Evolutionary conservation across 2,329 filamentous ascomycete genomes (phyloP).

Genomic region (Clonostachys rhizophaga): DNA sequence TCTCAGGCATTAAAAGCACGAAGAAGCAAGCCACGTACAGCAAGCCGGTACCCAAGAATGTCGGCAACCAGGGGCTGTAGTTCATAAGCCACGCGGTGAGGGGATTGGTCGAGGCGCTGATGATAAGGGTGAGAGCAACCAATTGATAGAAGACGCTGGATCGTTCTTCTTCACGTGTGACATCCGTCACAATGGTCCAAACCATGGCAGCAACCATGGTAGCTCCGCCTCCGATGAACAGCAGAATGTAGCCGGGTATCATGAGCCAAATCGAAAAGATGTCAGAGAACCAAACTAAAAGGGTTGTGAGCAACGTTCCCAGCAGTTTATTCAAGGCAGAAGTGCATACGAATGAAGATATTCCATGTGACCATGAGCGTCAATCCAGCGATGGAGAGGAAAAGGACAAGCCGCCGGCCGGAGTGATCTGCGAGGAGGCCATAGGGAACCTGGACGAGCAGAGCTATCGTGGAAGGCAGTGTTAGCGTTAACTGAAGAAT

Average conservation of each 20-base stretch:
- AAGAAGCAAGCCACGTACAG: constrained; percentile 18
- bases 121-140: constrained; percentile 18
- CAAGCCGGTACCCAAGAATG: constrained; percentile 24
- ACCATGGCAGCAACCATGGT: constrained; percentile 34
- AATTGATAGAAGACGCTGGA: constrained; percentile 36
- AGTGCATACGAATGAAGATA: constrained; percentile 21
- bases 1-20: constrained; percentile 34
- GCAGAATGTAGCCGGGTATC: constrained; percentile 22
- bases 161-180: constrained; percentile 26
- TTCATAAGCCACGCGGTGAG: constrained; percentile 32
- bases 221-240: constrained; percentile 33
- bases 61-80: constrained; percentile 30
- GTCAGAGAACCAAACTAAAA: constrained; percentile 25
- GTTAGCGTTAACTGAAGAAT: too few species aligned
- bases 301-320: constrained; percentile 6
- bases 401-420: constrained; percentile 34
- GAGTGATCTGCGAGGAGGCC: constrained; percentile 41
- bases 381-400: constrained; percentile 24
- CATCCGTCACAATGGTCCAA: constrained; percentile 39
- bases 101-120: constrained; percentile 31
- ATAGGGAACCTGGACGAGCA: constrained; percentile 37
- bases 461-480: constrained; percentile 13
- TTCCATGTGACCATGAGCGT: constrained; percentile 18
- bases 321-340: neutral
- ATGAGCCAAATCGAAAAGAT: constrained; percentile 33